Conservation (phyloP, 2,329 filamentous ascomycete genomes). For the Monilinia polystroma region DNA sequence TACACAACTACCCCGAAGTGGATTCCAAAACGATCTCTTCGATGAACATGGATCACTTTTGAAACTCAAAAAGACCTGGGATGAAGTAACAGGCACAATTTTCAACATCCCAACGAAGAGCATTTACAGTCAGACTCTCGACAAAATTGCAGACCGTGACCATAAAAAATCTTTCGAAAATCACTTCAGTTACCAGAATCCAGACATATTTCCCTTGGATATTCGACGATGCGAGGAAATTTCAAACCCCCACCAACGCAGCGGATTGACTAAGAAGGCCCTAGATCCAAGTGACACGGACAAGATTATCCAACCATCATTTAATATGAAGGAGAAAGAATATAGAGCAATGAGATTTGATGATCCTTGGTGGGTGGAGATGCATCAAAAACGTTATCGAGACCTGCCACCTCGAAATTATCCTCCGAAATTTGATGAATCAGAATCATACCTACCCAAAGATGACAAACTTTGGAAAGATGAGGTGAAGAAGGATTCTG, state of each 20-base stretch:
- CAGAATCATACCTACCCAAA: constrained; percentile 21
- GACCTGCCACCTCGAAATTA: constrained; percentile 32
- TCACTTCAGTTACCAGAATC: not conserved
- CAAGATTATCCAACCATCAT: constrained; percentile 7
- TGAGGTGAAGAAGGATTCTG: constrained; percentile 30
- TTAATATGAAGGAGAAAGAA: constrained; percentile 8
- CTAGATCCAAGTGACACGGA: not conserved
- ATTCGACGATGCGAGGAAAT: constrained; percentile 31
- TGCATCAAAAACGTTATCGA: constrained; percentile 27
- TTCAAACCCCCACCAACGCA: not conserved
- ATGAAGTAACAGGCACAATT: constrained; percentile 35
- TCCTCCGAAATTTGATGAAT: constrained; percentile 23
- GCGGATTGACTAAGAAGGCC: not conserved
- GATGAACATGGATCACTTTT: not conserved
- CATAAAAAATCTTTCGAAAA: not conserved
- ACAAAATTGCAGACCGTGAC: not conserved
- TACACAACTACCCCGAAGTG: not conserved
- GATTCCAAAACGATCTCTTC: no score
- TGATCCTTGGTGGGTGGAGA: constrained; percentile 36
- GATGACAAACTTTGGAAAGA: constrained; percentile 32
- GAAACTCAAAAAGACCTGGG: constrained; percentile 33
- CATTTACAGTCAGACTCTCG: not conserved
- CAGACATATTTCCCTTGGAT: constrained; percentile 35
- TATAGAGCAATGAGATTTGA: constrained; percentile 22
- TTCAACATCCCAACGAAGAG: constrained; percentile 36